These are phyloP conservation scores for Podaxis sp. DNA, from an alignment of 768 basidiomycete species.

Conservation along the genomic window DNA sequence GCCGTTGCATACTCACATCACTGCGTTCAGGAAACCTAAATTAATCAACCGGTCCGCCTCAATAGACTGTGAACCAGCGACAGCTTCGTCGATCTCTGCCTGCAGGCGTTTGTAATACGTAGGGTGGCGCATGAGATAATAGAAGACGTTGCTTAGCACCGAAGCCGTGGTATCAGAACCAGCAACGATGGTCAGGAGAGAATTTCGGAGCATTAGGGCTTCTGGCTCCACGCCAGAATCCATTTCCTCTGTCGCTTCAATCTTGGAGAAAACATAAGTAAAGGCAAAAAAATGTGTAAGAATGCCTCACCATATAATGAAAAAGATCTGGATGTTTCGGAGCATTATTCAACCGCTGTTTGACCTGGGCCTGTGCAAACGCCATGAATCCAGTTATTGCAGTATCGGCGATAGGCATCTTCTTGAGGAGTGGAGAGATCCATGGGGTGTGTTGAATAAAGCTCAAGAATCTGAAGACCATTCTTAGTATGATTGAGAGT, in stretches of 20 bases:
- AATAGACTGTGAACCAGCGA: conserved; percentile 12
- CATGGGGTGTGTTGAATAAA: conserved; percentile 17
- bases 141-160: conserved; percentile 26
- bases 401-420: conserved; percentile 4
- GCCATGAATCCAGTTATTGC: conserved; percentile 2
- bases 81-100: conserved; percentile 26
- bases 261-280: conserved; percentile 5
- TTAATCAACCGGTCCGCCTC: conserved; percentile 23
- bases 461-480: conserved; percentile 15
- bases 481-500: not conserved
- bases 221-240: conserved; percentile 9
- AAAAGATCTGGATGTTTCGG: conserved; percentile 26
- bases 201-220: conserved; percentile 21
- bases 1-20: conserved; percentile 28
- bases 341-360: conserved; percentile 18
- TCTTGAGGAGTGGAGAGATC: not conserved
- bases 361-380: conserved; percentile 17
- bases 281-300: not conserved
- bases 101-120: conserved; percentile 23
- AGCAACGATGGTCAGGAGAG: conserved; percentile 29
- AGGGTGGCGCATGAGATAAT: conserved; percentile 25
- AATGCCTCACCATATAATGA: conserved; percentile 25
- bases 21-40: conserved; percentile 32
- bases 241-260: conserved; percentile 18
- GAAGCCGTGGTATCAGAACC: conserved; percentile 33